Evolutionary conservation across 805 yeast species (phyloP).

Genomic region (Zygoascus bituminiphila): DNA sequence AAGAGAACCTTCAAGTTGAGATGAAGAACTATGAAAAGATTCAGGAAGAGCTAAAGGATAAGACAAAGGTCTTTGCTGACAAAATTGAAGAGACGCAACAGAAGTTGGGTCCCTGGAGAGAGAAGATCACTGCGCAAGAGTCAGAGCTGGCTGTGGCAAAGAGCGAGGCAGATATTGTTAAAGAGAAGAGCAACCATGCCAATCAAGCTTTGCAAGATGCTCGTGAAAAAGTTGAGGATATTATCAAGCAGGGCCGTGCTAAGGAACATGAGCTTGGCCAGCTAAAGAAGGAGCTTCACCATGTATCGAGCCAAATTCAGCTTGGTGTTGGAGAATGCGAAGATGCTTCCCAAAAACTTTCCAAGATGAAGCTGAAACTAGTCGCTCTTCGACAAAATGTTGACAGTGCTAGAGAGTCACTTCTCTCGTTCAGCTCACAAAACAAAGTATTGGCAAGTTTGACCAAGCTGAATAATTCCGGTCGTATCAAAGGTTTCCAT

Average conservation of each 20-base stretch:
- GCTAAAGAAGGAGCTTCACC: slow-evolving; percentile 42
- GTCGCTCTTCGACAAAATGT: slow-evolving; percentile 50
- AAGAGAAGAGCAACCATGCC: slow-evolving; percentile 37
- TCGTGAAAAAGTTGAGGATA: slow-evolving; percentile 36
- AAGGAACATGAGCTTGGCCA: slow-evolving; percentile 40
- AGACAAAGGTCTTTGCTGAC: slow-evolving; percentile 59
- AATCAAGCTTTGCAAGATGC: slow-evolving; percentile 39
- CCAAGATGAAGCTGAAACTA: slow-evolving; percentile 47
- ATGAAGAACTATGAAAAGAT: slow-evolving; percentile 52
- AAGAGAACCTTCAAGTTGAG: slow-evolving; percentile 42
- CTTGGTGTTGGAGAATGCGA: slow-evolving; percentile 51
- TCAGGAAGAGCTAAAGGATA: slow-evolving; percentile 57
- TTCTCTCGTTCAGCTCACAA: slow-evolving; percentile 54
- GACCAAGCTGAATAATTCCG: slow-evolving; percentile 61
- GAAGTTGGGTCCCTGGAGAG: slow-evolving; percentile 77
- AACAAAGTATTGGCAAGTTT: slow-evolving; percentile 66
- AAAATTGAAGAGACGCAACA: slow-evolving; percentile 57
- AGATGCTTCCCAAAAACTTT: slow-evolving; percentile 41
- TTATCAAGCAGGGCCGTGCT: slow-evolving; percentile 41
- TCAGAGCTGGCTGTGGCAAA: slow-evolving; percentile 57
- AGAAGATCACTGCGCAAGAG: slow-evolving; percentile 52
- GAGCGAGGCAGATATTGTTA: slow-evolving; percentile 54
- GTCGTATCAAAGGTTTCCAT: slow-evolving; percentile 75
- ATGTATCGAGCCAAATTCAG: slow-evolving; percentile 44
- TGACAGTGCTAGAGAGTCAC: slow-evolving; percentile 55